phyloP scores from a whole-genome alignment of 257 asterid genomes.

The Catharanthus roseus region DNA sequence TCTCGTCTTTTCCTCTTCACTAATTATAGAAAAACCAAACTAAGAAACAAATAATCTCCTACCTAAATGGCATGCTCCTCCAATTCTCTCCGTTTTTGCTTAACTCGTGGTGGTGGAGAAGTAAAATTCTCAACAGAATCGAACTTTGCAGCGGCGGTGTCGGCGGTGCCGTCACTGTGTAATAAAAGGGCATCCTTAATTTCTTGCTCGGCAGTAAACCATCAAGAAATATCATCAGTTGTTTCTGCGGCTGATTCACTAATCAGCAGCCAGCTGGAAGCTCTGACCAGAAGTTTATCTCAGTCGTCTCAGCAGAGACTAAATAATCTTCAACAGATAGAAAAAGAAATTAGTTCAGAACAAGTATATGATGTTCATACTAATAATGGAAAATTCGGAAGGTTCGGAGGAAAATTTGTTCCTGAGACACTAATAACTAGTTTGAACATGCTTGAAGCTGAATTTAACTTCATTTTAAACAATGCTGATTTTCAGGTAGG shows the following conservation, averaged over 20 bases:
- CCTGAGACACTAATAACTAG: slow-evolving; percentile 56
- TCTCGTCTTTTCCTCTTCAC: too few species aligned
- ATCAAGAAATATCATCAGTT: not conserved
- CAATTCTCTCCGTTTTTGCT: not conserved
- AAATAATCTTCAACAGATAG: slow-evolving; percentile 10
- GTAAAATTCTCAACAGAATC: not conserved
- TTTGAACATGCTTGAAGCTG: slow-evolving; percentile 48
- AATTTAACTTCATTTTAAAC: slow-evolving; percentile 33
- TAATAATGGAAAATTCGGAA: slow-evolving; percentile 36
- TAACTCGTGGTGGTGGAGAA: not conserved
- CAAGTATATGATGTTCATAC: too few species aligned
- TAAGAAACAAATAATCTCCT: too few species aligned
- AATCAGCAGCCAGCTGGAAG: not conserved
- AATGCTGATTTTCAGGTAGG: slow-evolving; percentile 56
- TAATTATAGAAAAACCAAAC: too few species aligned
- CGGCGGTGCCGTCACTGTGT: not conserved
- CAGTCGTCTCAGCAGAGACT: slow-evolving; percentile 6
- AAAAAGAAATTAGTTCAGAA: slow-evolving; percentile 7
- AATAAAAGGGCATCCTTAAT: not conserved
- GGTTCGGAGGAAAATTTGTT: slow-evolving; percentile 65
- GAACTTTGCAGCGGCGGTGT: not conserved
- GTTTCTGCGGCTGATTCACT: not conserved
- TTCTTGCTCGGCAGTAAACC: slow-evolving; percentile 8
- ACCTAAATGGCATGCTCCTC: not conserved
- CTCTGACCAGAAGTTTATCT: not conserved